Evolutionary conservation across 2,329 filamentous ascomycete genomes (phyloP).

Genomic region (Trichoderma gracile): DNA sequence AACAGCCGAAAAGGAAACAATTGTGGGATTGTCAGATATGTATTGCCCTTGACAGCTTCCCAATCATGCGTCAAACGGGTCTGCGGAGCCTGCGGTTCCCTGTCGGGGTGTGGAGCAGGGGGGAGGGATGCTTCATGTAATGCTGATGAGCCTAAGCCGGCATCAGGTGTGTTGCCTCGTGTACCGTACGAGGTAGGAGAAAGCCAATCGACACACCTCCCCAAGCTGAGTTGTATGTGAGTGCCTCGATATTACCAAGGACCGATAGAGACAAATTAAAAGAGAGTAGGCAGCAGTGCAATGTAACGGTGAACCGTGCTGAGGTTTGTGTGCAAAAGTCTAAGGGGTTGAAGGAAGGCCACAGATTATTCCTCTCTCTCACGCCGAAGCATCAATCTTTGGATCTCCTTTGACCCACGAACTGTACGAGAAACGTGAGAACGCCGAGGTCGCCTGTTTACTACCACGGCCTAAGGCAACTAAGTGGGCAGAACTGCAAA

Average conservation of each 20-base stretch:
- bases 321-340: neutral
- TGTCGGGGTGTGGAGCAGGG: neutral
- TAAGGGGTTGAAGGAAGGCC: neutral
- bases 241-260: neutral
- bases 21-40: constrained; percentile 8
- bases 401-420: neutral
- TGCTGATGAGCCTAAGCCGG: neutral
- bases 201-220: neutral
- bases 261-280: neutral
- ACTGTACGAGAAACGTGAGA: neutral
- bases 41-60: neutral
- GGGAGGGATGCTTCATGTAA: no score
- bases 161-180: no score
- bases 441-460: constrained; percentile 16
- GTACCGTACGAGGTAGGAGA: no score
- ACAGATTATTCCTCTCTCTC: neutral
- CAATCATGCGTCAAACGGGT: neutral
- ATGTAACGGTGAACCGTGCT: constrained; percentile 4
- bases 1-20: constrained; percentile 10
- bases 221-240: neutral
- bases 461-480: constrained; percentile 8
- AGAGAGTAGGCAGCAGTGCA: neutral
- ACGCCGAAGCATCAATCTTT: neutral
- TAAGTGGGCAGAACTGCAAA: constrained; percentile 18
- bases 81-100: constrained; percentile 2